phyloP scores from a whole-genome alignment of 805 yeast genomes.

The Kodamaea restingae region DNA sequence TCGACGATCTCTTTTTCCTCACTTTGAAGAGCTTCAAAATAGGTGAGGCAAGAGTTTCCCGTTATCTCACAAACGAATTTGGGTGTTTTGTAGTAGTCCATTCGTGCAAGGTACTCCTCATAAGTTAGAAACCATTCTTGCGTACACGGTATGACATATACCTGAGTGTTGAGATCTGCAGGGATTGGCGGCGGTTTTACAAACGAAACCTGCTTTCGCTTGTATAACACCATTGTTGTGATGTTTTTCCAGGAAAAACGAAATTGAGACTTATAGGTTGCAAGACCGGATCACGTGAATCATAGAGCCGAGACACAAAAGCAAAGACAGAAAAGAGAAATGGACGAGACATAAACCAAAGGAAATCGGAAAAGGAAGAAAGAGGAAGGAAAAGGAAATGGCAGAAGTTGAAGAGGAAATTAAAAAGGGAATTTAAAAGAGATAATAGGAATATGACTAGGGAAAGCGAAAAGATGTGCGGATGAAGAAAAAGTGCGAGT shows the following conservation, averaged over 20 bases:
- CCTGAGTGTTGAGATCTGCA: slow-evolving; percentile 51
- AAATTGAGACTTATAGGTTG: neutral
- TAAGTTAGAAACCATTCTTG: slow-evolving; percentile 83
- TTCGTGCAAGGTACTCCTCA: slow-evolving; percentile 65
- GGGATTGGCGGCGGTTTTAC: slow-evolving; percentile 59
- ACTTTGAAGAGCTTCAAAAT: slow-evolving; percentile 78
- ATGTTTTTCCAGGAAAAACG: slow-evolving; percentile 1
- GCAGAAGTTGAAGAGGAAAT: neutral
- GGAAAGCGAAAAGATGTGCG: too few species aligned
- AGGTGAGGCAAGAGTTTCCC: slow-evolving; percentile 88
- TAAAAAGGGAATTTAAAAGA: too few species aligned
- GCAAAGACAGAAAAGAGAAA: neutral
- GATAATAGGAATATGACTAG: too few species aligned
- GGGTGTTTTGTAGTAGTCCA: slow-evolving; percentile 68
- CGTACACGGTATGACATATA: slow-evolving; percentile 80
- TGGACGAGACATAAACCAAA: neutral
- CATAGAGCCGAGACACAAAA: neutral
- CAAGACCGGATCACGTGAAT: neutral
- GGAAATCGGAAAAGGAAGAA: neutral
- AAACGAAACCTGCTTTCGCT: slow-evolving; percentile 64
- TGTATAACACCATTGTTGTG: slow-evolving; percentile 64
- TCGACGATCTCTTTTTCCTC: slow-evolving; percentile 55
- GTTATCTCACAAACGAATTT: slow-evolving; percentile 95
- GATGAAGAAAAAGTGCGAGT: too few species aligned
- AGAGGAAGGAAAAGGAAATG: neutral